A percentile compares a stretch with the other conserved stretches of the same genome.
These are phyloP conservation scores for Aureobasidium namibiae DNA, from an alignment of 2,329 filamentous ascomycete genomes.

Conservation along the genomic window DNA sequence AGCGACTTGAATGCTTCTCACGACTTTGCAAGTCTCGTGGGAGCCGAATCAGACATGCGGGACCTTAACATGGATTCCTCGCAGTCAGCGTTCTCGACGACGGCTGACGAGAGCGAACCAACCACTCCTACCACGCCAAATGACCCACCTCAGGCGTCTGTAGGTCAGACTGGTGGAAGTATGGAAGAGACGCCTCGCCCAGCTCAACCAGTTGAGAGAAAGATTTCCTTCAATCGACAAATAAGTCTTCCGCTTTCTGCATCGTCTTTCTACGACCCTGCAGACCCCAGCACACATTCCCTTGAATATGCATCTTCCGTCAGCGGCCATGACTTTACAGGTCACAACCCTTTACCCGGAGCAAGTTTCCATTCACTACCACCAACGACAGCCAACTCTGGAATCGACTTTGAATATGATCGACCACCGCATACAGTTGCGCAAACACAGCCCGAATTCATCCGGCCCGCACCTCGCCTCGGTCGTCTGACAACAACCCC, in stretches of 20 bases:
- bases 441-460: conserved; percentile 22
- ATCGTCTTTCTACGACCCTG: conserved; percentile 37
- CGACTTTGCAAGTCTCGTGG: conserved; percentile 34
- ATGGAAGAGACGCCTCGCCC: conserved; percentile 23
- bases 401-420: not conserved
- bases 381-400: conserved; percentile 9
- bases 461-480: conserved; percentile 38
- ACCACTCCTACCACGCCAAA: conserved; percentile 26
- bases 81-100: conserved; percentile 30
- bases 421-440: conserved; percentile 12
- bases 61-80: conserved; percentile 42
- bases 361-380: conserved; percentile 13
- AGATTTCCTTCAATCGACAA: conserved; percentile 31
- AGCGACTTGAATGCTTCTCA: not conserved
- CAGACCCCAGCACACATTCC: conserved; percentile 37
- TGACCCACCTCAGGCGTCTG: conserved; percentile 6
- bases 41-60: conserved; percentile 40
- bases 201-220: conserved; percentile 14
- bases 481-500: conserved; percentile 59
- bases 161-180: conserved; percentile 11
- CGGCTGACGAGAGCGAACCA: conserved; percentile 29
- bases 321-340: conserved; percentile 37
- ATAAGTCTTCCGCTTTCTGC: conserved; percentile 37
- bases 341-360: conserved; percentile 20
- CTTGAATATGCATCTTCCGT: conserved; percentile 37